A percentile compares a stretch with the other conserved stretches of the same genome.
Evolutionary conservation across 352 stramenopile genomes (phyloP).

Genomic region (Phytophthora litchii): DNA sequence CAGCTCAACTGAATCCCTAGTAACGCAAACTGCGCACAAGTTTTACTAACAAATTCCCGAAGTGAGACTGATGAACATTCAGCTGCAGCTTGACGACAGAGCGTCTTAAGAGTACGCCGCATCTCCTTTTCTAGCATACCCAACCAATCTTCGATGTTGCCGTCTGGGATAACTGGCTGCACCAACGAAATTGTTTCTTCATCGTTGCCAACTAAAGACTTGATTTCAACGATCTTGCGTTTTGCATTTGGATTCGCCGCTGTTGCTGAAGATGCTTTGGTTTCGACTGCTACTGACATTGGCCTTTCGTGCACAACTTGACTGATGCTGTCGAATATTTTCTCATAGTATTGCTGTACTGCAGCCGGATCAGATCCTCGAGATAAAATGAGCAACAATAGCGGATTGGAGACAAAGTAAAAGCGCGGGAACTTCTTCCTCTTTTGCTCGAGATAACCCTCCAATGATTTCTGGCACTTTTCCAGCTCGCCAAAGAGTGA

Average conservation of each 20-base stretch:
- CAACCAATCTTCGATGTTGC: slow-evolving; percentile 89
- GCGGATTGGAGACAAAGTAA: slow-evolving; percentile 93
- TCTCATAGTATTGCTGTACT: slow-evolving; percentile 90
- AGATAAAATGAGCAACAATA: slow-evolving; percentile 89
- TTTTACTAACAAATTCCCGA: slow-evolving; percentile 76
- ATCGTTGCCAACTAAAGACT: slow-evolving; percentile 68
- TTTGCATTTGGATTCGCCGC: slow-evolving; percentile 37
- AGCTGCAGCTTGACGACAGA: slow-evolving; percentile 63
- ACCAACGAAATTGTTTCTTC: slow-evolving; percentile 78
- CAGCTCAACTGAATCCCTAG: slow-evolving; percentile 82
- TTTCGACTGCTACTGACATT: slow-evolving; percentile 6
- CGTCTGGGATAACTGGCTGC: slow-evolving; percentile 58
- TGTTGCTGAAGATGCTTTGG: slow-evolving; percentile 13
- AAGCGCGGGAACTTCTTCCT: slow-evolving; percentile 91
- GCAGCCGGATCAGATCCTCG: slow-evolving; percentile 79
- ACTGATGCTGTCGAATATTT: slow-evolving; percentile 85
- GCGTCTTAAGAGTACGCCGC: slow-evolving; percentile 64
- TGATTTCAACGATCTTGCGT: slow-evolving; percentile 77
- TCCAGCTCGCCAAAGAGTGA: slow-evolving; percentile 91
- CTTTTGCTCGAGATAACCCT: slow-evolving; percentile 93
- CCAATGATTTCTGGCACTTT: slow-evolving; percentile 92
- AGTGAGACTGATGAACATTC: slow-evolving; percentile 58
- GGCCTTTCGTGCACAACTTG: slow-evolving; percentile 73
- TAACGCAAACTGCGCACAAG: slow-evolving; percentile 73
- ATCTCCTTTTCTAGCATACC: slow-evolving; percentile 73